Percentiles rank a stretch among this genome's conserved stretches.
Conservation (phyloP, 2,329 filamentous ascomycete species). For the Penicillium sp. region DNA sequence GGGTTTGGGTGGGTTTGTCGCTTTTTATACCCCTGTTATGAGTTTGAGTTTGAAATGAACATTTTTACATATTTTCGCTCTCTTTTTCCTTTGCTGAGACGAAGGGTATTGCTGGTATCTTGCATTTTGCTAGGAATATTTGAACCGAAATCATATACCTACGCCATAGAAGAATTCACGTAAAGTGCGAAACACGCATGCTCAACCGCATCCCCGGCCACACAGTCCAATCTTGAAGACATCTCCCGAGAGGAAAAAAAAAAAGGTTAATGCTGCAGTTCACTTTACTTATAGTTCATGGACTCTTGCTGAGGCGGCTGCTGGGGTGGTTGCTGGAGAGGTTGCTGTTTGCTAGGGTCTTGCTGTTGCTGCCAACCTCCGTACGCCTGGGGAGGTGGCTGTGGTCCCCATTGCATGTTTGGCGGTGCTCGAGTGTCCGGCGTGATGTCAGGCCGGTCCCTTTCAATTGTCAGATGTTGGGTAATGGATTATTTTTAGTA, state of each 20-base stretch:
- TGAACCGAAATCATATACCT: background rate
- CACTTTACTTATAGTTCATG: slow-evolving; percentile 23
- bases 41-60: background rate
- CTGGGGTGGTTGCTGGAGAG: slow-evolving; percentile 4
- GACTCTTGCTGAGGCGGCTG: slow-evolving; percentile 16
- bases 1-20: background rate
- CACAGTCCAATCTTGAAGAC: background rate
- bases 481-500: background rate
- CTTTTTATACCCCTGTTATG: slow-evolving; percentile 15
- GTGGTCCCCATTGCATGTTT: slow-evolving; percentile 24
- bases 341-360: slow-evolving; percentile 1
- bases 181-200: background rate
- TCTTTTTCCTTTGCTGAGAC: background rate
- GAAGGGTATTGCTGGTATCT: background rate
- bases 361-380: slow-evolving; percentile 12
- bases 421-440: slow-evolving; percentile 36
- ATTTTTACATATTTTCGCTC: background rate
- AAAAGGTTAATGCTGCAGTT: background rate
- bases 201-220: background rate
- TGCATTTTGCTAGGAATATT: background rate
- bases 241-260: background rate
- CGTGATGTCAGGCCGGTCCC: slow-evolving; percentile 39
- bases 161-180: background rate
- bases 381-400: slow-evolving; percentile 19
- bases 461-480: slow-evolving; percentile 12